Percentiles rank a stretch among this genome's conserved stretches.
Evolutionary conservation across 768 basidiomycete genomes (phyloP).

Genomic region (Austroboletus eburneus): DNA sequence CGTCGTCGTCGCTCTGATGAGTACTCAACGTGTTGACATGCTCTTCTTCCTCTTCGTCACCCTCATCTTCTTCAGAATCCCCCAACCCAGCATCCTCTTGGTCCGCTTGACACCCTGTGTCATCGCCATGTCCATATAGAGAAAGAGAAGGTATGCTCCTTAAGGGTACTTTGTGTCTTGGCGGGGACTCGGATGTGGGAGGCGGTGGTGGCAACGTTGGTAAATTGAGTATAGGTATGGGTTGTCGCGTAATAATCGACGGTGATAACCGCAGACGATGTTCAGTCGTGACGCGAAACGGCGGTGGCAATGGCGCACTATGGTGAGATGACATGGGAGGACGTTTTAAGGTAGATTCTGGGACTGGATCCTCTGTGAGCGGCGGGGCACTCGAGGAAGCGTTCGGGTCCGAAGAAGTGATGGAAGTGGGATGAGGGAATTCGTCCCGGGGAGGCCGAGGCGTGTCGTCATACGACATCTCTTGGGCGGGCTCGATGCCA

Average conservation of each 20-base stretch:
- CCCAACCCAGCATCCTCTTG: conserved; percentile 17
- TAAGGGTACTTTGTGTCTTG: conserved; percentile 32
- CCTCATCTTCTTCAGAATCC: conserved; percentile 34
- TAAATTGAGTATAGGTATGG: conserved; percentile 46
- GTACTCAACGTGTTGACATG: conserved; percentile 32
- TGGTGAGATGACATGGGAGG: conserved; percentile 8
- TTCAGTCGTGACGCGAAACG: conserved; percentile 26
- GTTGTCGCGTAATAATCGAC: conserved; percentile 40
- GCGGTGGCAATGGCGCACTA: conserved; percentile 15
- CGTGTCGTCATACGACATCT: conserved; percentile 10
- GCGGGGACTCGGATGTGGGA: conserved; percentile 7
- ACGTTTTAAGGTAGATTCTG: conserved; percentile 3
- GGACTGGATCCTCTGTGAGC: not conserved
- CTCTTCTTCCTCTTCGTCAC: conserved; percentile 34
- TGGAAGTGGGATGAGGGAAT: conserved; percentile 8
- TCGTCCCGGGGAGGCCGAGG: conserved; percentile 11
- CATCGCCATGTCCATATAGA: conserved; percentile 32
- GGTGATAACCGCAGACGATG: conserved; percentile 44
- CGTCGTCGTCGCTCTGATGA: conserved; percentile 37
- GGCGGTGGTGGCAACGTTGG: conserved; percentile 42
- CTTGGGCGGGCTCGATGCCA: conserved; percentile 6
- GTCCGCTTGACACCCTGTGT: conserved; percentile 20
- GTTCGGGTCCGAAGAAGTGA: conserved; percentile 2
- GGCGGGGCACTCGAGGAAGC: not conserved
- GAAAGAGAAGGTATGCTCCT: conserved; percentile 54